phyloP scores from a whole-genome alignment of 352 stramenopile genomes.

The Phytophthora meadii region DNA sequence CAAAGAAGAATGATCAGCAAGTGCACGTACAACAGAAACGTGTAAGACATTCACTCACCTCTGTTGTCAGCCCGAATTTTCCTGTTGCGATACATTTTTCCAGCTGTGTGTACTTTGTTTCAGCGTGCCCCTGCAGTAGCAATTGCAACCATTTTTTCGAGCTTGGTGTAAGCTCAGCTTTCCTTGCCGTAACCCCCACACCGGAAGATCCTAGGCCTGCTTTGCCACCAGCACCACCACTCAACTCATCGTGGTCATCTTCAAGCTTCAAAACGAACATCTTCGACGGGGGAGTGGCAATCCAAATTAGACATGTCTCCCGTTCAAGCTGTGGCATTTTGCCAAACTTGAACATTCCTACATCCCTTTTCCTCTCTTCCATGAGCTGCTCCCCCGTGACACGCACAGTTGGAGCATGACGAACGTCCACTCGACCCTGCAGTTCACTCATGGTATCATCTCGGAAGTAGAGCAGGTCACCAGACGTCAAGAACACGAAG shows the following conservation, averaged over 20 bases:
- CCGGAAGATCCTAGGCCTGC: constrained; percentile 32
- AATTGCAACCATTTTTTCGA: constrained; percentile 82
- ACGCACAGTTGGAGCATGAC: constrained; percentile 77
- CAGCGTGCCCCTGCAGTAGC: constrained; percentile 75
- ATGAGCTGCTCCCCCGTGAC: constrained; percentile 79
- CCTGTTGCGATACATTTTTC: constrained; percentile 73
- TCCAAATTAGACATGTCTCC: constrained; percentile 81
- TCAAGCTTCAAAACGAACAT: constrained; percentile 86
- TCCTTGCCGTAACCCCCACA: constrained; percentile 29
- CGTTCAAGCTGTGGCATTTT: constrained; percentile 66
- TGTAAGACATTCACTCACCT: constrained; percentile 43
- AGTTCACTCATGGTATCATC: constrained; percentile 77
- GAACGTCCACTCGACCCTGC: constrained; percentile 79
- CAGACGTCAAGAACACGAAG: constrained; percentile 78
- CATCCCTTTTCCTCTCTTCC: constrained; percentile 79
- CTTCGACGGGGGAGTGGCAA: constrained; percentile 82
- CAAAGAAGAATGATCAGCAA: not conserved
- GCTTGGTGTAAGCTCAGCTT: constrained; percentile 65
- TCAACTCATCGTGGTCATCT: constrained; percentile 60
- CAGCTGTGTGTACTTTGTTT: constrained; percentile 86
- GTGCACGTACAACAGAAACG: not conserved
- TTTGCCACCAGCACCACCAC: constrained; percentile 26
- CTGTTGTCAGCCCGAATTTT: constrained; percentile 67
- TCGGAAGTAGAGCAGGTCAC: constrained; percentile 81
- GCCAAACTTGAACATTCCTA: constrained; percentile 72